These are phyloP conservation scores for Chlorophyllum brunneum DNA, from an alignment of 768 basidiomycete genomes.

Conservation along the genomic window DNA sequence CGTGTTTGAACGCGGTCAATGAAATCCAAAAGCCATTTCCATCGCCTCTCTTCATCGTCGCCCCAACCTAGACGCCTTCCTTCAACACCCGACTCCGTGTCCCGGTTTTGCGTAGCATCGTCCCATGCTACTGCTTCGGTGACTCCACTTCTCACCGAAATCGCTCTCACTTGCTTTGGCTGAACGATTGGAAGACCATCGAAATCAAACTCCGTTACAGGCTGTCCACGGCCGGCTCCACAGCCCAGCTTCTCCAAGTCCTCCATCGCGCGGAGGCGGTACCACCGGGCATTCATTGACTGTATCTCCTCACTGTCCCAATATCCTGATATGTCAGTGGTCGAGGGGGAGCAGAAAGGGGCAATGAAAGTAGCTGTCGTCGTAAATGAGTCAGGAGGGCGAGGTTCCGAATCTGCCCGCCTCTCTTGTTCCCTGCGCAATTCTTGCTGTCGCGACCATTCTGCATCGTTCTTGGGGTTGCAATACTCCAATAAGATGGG, in stretches of 20 bases:
- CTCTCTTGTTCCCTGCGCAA: slow-evolving; percentile 4
- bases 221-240: slow-evolving; percentile 9
- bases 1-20: slow-evolving; percentile 39
- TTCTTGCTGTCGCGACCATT: slow-evolving; percentile 7
- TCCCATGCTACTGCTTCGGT: background rate
- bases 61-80: background rate
- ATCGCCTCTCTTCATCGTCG: slow-evolving; percentile 2
- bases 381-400: slow-evolving; percentile 22
- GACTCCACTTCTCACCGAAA: background rate
- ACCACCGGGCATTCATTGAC: slow-evolving; percentile 8
- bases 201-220: slow-evolving; percentile 33
- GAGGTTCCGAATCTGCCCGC: slow-evolving; percentile 1
- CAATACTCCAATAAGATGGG: slow-evolving; percentile 7
- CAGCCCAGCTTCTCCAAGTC: slow-evolving; percentile 9
- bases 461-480: slow-evolving; percentile 8
- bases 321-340: slow-evolving; percentile 9
- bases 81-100: background rate
- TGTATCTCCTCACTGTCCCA: slow-evolving; percentile 8
- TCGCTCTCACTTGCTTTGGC: background rate
- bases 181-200: slow-evolving; percentile 39
- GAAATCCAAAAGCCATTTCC: slow-evolving; percentile 20
- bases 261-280: slow-evolving; percentile 5
- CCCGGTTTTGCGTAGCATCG: background rate
- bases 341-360: slow-evolving; percentile 33
- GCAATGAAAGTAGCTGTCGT: slow-evolving; percentile 49